Base-by-base conservation (phyloP, 176 grass and related monocot genomes). In the Rhynchospora breviuscula region DNA sequence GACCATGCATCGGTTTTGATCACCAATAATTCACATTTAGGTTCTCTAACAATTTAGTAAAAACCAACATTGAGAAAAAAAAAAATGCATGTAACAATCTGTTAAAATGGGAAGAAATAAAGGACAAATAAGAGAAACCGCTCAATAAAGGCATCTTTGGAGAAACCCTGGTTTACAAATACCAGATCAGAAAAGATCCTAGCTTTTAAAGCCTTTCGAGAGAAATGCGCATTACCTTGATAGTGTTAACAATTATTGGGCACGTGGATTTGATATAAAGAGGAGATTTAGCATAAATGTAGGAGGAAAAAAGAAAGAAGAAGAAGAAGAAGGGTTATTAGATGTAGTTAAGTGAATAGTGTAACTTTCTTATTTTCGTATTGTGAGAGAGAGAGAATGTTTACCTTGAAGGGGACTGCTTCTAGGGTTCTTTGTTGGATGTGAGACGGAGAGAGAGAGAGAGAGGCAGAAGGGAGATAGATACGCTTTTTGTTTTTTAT, bases 371-470 rank as follows among this genome's bases (percentile, higher is more conserved):
- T 79, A 19, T 33, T 79, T 58, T 40, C 35, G 35, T 40, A 40
- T 40, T 40, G 75, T 23, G 47, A 80, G 40, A 40, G 45, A 81
- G 33, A 40, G 23, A 67, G 46, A 45, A 22, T 8, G 13, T 65
- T 87, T 89, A 89, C 90, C 85, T 89, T 89, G 90, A 84, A 64
- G 85, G 81, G 82, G 67, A 64, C 77, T 61, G 85, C 64, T 54
- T 84, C 57, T 87, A 85, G 88, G 85, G 82, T 87, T 87, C 87
- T 80, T 88, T 84, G 79, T 45, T 48, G 14, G 66, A 66, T n/a
- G 68, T 75, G 82, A 71, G 57, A 67, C 19, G 13, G 79, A 90
- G 77, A 87, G 59, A 81, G 5, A 82, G 4, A 59, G 43, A 17
- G 15, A 79, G 77, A 66, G 43, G 31, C 7, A 80, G 74, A 78